Evolutionary conservation across 202 grass and related monocot species (phyloP).

Genomic region (Dendrocalamus latiflorus): DNA sequence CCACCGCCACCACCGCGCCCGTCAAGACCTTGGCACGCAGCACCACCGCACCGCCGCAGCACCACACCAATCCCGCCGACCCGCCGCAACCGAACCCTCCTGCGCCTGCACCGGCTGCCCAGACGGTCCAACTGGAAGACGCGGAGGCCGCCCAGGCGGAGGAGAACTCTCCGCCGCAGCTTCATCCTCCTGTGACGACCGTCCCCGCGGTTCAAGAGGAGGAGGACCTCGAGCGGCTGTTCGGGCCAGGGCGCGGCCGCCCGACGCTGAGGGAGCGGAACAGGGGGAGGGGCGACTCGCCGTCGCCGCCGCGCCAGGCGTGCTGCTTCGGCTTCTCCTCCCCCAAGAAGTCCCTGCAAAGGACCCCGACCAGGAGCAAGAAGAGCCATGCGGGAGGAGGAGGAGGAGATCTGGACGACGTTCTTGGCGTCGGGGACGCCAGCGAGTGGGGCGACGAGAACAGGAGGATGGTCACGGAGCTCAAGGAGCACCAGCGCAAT

Average conservation of each 20-base stretch:
- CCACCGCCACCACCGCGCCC: not conserved
- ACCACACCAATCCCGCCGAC: not conserved
- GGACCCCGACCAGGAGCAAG: slow-evolving; percentile 16
- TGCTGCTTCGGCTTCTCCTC: slow-evolving; percentile 84
- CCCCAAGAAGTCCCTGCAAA: slow-evolving; percentile 42
- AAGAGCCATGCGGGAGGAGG: not conserved
- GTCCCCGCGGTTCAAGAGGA: not conserved
- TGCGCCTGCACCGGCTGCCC: not conserved
- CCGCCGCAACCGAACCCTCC: not conserved
- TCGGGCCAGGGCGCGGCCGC: slow-evolving; percentile 26
- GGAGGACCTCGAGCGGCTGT: slow-evolving; percentile 36
- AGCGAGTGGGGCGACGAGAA: slow-evolving; percentile 54
- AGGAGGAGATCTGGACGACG: not conserved
- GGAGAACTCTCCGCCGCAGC: not conserved
- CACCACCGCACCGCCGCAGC: slow-evolving; percentile 21
- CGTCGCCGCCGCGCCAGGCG: slow-evolving; percentile 45
- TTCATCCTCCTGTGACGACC: not conserved
- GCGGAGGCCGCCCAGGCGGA: not conserved
- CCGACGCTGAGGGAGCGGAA: slow-evolving; percentile 45
- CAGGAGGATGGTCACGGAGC: slow-evolving; percentile 34
- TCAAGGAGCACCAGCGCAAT: slow-evolving; percentile 68
- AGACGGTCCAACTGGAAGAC: not conserved
- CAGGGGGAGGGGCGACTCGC: slow-evolving; percentile 3
- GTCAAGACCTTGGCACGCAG: slow-evolving; percentile 28
- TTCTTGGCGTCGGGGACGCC: slow-evolving; percentile 28